These are phyloP conservation scores for Lichtheimia ramosa DNA, from an alignment of 371 early-diverging fungal genomes.

Conservation along the genomic window DNA sequence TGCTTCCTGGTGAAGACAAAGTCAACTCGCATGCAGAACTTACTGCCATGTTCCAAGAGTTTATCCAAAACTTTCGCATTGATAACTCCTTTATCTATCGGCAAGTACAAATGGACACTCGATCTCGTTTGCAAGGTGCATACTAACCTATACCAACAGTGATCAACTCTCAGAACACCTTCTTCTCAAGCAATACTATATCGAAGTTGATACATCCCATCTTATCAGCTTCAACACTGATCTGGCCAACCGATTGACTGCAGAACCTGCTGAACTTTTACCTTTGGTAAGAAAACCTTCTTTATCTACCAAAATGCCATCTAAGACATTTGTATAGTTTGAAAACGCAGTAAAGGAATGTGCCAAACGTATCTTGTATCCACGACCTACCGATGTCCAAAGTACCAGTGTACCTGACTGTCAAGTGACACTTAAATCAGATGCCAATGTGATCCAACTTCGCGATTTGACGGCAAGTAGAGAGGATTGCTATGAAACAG, in stretches of 20 bases:
- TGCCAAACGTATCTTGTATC: slow-evolving; percentile 66
- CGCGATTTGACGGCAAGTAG: slow-evolving; percentile 76
- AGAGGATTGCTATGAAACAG: neutral
- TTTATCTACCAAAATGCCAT: too few relatives aligned
- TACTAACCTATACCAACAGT: slow-evolving; percentile 36
- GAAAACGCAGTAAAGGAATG: slow-evolving; percentile 79
- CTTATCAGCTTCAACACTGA: slow-evolving; percentile 80
- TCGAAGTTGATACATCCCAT: slow-evolving; percentile 88
- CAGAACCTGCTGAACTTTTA: slow-evolving; percentile 79
- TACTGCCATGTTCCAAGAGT: slow-evolving; percentile 65
- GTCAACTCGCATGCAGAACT: slow-evolving; percentile 55
- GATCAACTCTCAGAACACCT: slow-evolving; percentile 90
- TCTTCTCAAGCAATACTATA: slow-evolving; percentile 68
- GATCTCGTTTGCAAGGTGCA: too few relatives aligned
- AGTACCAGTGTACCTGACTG: slow-evolving; percentile 68
- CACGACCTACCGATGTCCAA: slow-evolving; percentile 37
- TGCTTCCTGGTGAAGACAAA: slow-evolving; percentile 61
- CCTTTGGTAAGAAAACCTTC: slow-evolving; percentile 61
- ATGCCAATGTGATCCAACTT: slow-evolving; percentile 81
- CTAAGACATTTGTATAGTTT: too few relatives aligned
- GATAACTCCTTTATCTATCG: slow-evolving; percentile 79
- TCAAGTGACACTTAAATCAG: slow-evolving; percentile 87
- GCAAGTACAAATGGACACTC: slow-evolving; percentile 22
- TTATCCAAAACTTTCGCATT: slow-evolving; percentile 77
- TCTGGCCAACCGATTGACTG: slow-evolving; percentile 77